A percentile compares a stretch with the other conserved stretches of the same genome.
phyloP scores from a whole-genome alignment of 768 basidiomycete species.

The Boletus subcaerulescens region DNA sequence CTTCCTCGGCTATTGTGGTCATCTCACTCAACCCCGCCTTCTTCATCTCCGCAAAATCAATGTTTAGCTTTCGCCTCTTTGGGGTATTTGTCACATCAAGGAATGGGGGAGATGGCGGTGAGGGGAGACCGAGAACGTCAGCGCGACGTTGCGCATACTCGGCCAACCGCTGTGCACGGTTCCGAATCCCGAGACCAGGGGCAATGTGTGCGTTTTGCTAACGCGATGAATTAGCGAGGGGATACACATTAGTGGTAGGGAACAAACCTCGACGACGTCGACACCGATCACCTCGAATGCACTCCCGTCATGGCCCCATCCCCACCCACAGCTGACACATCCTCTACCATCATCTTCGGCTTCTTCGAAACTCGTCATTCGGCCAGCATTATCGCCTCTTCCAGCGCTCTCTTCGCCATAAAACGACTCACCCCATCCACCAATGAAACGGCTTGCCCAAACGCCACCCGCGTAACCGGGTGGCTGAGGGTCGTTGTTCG shows the following conservation, averaged over 20 bases:
- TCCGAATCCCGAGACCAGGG: slow-evolving; percentile 54
- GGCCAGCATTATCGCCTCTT: slow-evolving; percentile 23
- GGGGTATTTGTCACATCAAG: slow-evolving; percentile 35
- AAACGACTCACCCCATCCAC: slow-evolving; percentile 39
- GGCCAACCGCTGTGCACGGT: slow-evolving; percentile 60
- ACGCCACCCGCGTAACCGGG: slow-evolving; percentile 29
- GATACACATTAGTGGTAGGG: neutral
- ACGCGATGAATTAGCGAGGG: slow-evolving; percentile 1
- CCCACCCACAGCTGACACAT: slow-evolving; percentile 70
- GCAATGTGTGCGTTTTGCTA: slow-evolving; percentile 54
- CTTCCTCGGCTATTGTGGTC: slow-evolving; percentile 35
- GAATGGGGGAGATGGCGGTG: slow-evolving; percentile 28
- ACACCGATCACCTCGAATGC: slow-evolving; percentile 69
- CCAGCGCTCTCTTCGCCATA: slow-evolving; percentile 31
- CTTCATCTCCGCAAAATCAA: slow-evolving; percentile 23
- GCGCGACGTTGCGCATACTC: slow-evolving; percentile 65
- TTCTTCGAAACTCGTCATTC: slow-evolving; percentile 33
- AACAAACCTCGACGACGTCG: slow-evolving; percentile 60
- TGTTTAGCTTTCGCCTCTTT: slow-evolving; percentile 26
- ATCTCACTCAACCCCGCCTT: slow-evolving; percentile 22
- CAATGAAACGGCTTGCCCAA: slow-evolving; percentile 40
- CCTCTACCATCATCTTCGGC: slow-evolving; percentile 58
- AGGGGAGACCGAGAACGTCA: slow-evolving; percentile 37
- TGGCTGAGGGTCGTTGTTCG: slow-evolving; percentile 22
- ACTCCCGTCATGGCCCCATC: slow-evolving; percentile 75